Conservation (phyloP, 768 basidiomycete genomes). For the Russula ochroleuca region DNA sequence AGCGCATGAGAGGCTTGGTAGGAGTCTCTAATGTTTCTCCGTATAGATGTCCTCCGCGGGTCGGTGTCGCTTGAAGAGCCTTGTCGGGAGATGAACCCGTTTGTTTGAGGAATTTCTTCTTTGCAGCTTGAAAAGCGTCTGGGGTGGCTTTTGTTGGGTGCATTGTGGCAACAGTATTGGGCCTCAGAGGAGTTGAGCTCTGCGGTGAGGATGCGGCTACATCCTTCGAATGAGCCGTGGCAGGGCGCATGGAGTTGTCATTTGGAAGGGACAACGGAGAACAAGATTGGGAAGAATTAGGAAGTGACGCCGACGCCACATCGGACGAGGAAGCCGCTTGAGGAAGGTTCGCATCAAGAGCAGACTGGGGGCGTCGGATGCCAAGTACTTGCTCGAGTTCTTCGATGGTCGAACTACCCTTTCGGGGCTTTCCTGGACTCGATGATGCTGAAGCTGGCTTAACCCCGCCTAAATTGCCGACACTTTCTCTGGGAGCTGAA, state of each 20-base stretch:
- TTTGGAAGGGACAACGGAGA: neutral
- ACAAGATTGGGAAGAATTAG: neutral
- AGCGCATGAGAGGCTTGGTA: slow-evolving; percentile 16
- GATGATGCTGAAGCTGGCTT: slow-evolving; percentile 29
- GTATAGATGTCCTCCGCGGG: neutral
- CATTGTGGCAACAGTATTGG: neutral
- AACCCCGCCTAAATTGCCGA: slow-evolving; percentile 45
- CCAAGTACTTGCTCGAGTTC: slow-evolving; percentile 36
- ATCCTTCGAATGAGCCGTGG: neutral
- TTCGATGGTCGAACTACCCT: slow-evolving; percentile 36
- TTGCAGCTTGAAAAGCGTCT: slow-evolving; percentile 62
- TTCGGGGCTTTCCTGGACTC: slow-evolving; percentile 30
- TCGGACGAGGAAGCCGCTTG: slow-evolving; percentile 6
- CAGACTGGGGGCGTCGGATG: slow-evolving; percentile 32
- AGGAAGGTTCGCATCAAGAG: slow-evolving; percentile 22
- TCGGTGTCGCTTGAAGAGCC: slow-evolving; percentile 20
- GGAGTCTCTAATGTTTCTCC: slow-evolving; percentile 13
- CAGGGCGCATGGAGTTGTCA: neutral
- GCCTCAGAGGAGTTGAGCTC: slow-evolving; percentile 3
- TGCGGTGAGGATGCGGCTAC: neutral
- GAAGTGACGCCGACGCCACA: neutral
- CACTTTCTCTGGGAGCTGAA: slow-evolving; percentile 33
- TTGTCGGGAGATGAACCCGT: slow-evolving; percentile 31
- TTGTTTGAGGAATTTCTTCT: slow-evolving; percentile 47
- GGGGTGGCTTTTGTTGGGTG: slow-evolving; percentile 36